Base-by-base conservation (phyloP, 2,329 filamentous ascomycete species). In the Paracorniculantispora psalliotae region DNA sequence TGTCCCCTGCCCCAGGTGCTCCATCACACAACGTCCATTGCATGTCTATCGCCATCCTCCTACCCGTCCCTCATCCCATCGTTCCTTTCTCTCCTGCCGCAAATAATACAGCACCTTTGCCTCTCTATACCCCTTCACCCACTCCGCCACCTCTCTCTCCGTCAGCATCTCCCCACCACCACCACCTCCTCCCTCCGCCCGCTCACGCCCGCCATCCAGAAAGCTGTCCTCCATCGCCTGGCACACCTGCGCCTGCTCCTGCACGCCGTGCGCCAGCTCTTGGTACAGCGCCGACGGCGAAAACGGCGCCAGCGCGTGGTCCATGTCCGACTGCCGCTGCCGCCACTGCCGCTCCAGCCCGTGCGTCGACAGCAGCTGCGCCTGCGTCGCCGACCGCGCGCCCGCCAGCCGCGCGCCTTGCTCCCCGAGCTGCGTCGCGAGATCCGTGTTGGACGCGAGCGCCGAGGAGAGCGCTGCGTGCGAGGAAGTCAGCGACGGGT, bases 31-130 rank as follows among this genome's bases (percentile, higher is more conserved):
- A n/a, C n/a, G n/a, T n/a, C n/a, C n/a, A 12, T 3, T 30, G n/a
- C 4, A 7, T 13, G 3, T 23, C 85, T 77, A 93, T 68, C 93
- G 84, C 94, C 94, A 97, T 1, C 94, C 94, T 12, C 93, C 93
- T 35, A 97, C 93, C 65, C 93, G 81, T 25, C 93, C 92, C 74
- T 97, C 93, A 71, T 97, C 94, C 94, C 94, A 97, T 66, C 94
- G 82, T 67, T 92, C 89, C 73, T 92, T 96, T 64, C 91, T 84
- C 77, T 97, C 94, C 68, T 88, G 86, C 60, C 94, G 81, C 57
- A 92, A 78, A 68, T 94, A 96, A 62, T 88, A 87, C 59, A 89
- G 77, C 66, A 89, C 89, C 69, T 87, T 90, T 10, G 89, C 90
- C 66, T 93, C 92, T 65, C 91, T 81, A 63, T 96, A 89, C 67